Conservation (phyloP, 148 eudicot species). For the Arbutus unedo region DNA sequence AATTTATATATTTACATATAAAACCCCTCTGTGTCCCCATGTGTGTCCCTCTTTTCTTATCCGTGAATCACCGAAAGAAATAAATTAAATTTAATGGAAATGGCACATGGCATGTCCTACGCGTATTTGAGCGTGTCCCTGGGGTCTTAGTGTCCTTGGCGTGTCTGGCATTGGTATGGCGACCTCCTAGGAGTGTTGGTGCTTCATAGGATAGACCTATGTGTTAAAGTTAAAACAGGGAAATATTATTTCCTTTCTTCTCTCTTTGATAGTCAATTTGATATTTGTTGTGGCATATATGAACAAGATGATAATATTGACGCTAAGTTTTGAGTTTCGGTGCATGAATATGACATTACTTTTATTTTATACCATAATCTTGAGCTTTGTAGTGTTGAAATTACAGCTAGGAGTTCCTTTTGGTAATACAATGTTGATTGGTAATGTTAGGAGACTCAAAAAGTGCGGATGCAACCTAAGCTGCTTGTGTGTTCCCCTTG, state of each 20-base stretch:
- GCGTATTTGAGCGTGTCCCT: too few species aligned
- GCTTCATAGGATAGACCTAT: neutral
- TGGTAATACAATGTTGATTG: neutral
- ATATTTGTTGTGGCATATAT: neutral
- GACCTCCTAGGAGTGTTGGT: too few species aligned
- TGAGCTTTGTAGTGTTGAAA: neutral
- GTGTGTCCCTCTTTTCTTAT: too few species aligned
- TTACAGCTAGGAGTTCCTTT: too few species aligned
- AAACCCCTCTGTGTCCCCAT: too few species aligned
- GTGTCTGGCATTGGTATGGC: too few species aligned
- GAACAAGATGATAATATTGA: neutral
- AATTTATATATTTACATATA: too few species aligned
- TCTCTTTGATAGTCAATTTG: neutral
- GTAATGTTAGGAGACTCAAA: neutral
- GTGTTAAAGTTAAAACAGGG: conserved; percentile 7
- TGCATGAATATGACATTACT: neutral
- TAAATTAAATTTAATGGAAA: too few species aligned
- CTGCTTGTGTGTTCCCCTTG: neutral
- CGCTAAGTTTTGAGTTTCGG: neutral
- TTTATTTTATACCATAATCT: neutral
- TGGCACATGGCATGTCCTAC: too few species aligned
- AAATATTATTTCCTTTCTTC: neutral
- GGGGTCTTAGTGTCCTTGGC: too few species aligned
- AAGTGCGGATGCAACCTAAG: neutral
- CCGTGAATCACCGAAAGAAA: too few species aligned